phyloP scores from a whole-genome alignment of 306 rosid species.

The Trifolium repens region DNA sequence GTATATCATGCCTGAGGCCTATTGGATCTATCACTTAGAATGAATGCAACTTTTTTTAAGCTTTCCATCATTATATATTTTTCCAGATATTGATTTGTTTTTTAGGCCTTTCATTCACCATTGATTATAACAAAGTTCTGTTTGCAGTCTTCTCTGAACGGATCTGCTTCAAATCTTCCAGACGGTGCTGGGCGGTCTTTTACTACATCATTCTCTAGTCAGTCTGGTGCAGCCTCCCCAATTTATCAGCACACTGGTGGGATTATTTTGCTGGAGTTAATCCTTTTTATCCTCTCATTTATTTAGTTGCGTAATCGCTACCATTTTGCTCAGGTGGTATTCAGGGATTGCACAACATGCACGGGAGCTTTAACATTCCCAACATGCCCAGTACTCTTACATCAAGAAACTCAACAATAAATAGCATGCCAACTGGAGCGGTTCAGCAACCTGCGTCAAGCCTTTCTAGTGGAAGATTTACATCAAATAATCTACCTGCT shows the following conservation, averaged over 20 bases:
- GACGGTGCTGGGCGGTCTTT: constrained; percentile 88
- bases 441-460: constrained; percentile 91
- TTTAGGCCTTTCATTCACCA: not conserved
- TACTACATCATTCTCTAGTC: constrained; percentile 90
- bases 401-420: constrained; percentile 83
- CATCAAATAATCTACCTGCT: constrained; percentile 82
- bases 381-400: constrained; percentile 76
- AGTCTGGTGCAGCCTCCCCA: constrained; percentile 97
- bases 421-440: constrained; percentile 85
- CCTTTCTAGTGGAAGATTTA: constrained; percentile 88
- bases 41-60: not conserved
- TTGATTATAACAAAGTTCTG: constrained; percentile 36
- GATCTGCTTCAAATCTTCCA: constrained; percentile 90
- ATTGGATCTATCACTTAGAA: constrained; percentile 23
- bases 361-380: constrained; percentile 91
- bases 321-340: constrained; percentile 67
- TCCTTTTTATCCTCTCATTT: constrained; percentile 29
- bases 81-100: constrained; percentile 15
- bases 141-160: constrained; percentile 90
- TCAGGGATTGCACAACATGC: constrained; percentile 87
- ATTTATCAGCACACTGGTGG: constrained; percentile 88
- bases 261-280: constrained; percentile 50
- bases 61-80: not conserved
- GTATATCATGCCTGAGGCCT: constrained; percentile 19
- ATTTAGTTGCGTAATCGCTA: constrained; percentile 47